These are phyloP conservation scores for Gaeumannomyces tritici DNA, from an alignment of 2,329 filamentous ascomycete genomes.

Conservation along the genomic window DNA sequence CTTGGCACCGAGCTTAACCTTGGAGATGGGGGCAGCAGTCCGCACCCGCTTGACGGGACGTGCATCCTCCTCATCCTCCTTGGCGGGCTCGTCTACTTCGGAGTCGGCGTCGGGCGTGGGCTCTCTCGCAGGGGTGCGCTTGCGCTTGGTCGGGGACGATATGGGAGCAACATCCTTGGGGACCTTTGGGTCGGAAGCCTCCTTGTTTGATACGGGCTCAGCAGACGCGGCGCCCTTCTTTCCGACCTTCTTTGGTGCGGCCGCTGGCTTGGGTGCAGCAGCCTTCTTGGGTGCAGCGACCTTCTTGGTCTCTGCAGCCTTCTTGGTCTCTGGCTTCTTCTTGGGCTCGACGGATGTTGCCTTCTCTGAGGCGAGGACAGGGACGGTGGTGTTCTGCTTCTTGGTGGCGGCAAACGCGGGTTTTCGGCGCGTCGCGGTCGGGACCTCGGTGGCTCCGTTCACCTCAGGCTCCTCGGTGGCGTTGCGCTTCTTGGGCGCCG, in stretches of 20 bases:
- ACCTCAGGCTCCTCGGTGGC: background rate
- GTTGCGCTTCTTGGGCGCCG: slow-evolving; percentile 3
- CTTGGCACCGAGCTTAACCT: slow-evolving; percentile 16
- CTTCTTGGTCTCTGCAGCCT: slow-evolving; percentile 7
- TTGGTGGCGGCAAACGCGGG: slow-evolving; percentile 4
- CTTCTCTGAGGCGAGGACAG: background rate
- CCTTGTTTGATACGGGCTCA: slow-evolving; percentile 11
- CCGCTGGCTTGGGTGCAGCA: slow-evolving; percentile 4
- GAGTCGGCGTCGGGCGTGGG: slow-evolving; percentile 4
- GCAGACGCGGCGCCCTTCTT: background rate
- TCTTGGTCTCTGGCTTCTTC: background rate
- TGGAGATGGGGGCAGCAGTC: slow-evolving; percentile 21
- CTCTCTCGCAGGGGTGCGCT: background rate
- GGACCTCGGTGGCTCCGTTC: slow-evolving; percentile 1
- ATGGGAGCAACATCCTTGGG: slow-evolving; percentile 2
- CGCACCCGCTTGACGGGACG: slow-evolving; percentile 9
- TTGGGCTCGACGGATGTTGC: slow-evolving; percentile 5
- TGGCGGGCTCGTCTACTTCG: slow-evolving; percentile 2
- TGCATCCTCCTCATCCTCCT: slow-evolving; percentile 7
- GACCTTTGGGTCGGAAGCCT: slow-evolving; percentile 13
- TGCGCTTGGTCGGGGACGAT: slow-evolving; percentile 2
- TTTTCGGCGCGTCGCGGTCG: background rate
- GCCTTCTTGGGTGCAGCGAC: slow-evolving; percentile 5
- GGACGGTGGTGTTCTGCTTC: slow-evolving; percentile 6
- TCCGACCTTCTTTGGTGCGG: slow-evolving; percentile 5